Conservation (phyloP, 2,329 filamentous ascomycete genomes). For the Setomelanomma holmii region DNA sequence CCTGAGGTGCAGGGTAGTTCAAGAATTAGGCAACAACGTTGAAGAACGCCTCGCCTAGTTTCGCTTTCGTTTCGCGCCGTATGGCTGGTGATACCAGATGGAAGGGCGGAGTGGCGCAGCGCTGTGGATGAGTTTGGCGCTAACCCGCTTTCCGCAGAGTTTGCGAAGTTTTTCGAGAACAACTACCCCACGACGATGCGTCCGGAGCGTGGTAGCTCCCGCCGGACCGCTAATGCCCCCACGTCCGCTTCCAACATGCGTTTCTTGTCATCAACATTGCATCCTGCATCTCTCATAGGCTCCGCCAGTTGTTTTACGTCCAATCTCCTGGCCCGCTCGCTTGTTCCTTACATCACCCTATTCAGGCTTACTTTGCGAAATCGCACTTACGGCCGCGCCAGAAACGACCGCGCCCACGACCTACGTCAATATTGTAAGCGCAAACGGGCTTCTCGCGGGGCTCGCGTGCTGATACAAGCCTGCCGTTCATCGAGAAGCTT, state of each 20-base stretch:
- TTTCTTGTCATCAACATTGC: constrained; percentile 13
- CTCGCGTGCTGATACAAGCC: constrained; percentile 11
- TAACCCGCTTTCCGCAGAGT: constrained; percentile 22
- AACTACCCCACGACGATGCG: constrained; percentile 13
- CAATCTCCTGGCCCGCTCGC: constrained; percentile 18
- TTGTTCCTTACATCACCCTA: constrained; percentile 12
- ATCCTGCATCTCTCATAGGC: constrained; percentile 21
- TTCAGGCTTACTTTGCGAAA: constrained; percentile 8
- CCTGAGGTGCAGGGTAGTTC: background rate
- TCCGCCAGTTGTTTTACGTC: constrained; percentile 1
- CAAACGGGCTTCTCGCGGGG: constrained; percentile 9
- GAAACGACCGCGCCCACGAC: constrained; percentile 1
- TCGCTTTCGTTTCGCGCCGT: no score
- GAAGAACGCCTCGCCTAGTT: background rate
- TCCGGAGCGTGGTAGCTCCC: constrained; percentile 13
- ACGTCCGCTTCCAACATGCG: constrained; percentile 14
- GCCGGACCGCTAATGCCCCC: constrained; percentile 15
- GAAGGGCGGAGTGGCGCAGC: constrained; percentile 15
- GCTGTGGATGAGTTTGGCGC: constrained; percentile 2
- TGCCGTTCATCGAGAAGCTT: constrained; percentile 13
- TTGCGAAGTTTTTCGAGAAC: constrained; percentile 29
- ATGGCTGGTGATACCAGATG: constrained; percentile 5
- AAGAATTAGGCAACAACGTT: constrained; percentile 16
- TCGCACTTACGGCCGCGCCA: constrained; percentile 5
- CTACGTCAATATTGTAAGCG: constrained; percentile 14